Conservation (phyloP, 2,329 filamentous ascomycete genomes). For the Emericellopsis atlantica region DNA sequence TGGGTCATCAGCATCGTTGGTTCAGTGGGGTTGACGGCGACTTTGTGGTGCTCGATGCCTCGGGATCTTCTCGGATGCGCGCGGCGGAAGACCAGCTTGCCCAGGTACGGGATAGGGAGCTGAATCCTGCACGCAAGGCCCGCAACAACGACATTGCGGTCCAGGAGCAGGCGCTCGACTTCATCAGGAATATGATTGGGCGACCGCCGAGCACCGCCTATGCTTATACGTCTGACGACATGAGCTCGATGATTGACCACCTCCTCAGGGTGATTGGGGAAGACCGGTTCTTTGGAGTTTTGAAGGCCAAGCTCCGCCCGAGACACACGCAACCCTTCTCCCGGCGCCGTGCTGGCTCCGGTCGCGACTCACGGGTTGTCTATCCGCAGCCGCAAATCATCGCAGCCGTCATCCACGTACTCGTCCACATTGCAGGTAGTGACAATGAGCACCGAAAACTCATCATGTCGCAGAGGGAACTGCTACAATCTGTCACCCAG, state of each 20-base stretch:
- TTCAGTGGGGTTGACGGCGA: conserved; percentile 17
- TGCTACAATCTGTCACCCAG: conserved; percentile 60
- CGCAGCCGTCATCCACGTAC: conserved; percentile 63
- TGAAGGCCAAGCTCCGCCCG: conserved; percentile 64
- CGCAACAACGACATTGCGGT: conserved; percentile 71
- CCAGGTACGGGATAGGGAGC: conserved; percentile 49
- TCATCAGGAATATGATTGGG: conserved; percentile 81
- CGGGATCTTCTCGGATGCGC: conserved; percentile 29
- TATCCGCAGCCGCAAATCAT: conserved; percentile 59
- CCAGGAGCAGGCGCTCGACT: conserved; percentile 82
- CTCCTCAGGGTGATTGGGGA: conserved; percentile 66
- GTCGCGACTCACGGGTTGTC: conserved; percentile 34
- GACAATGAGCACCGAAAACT: conserved; percentile 65
- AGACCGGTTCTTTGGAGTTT: conserved; percentile 66
- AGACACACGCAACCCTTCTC: conserved; percentile 41
- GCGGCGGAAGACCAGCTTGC: conserved; percentile 36
- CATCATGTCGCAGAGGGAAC: conserved; percentile 61
- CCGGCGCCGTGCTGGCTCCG: conserved; percentile 20
- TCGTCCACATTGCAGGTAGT: conserved; percentile 82
- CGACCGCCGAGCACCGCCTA: conserved; percentile 20
- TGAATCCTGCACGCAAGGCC: conserved; percentile 53
- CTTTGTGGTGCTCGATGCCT: conserved; percentile 18
- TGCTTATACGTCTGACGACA: conserved; percentile 18
- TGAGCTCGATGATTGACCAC: conserved; percentile 70
- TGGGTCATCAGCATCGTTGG: conserved; percentile 17